Conservation (phyloP, 371 early-diverging fungal genomes). For the Circinella umbellata region DNA sequence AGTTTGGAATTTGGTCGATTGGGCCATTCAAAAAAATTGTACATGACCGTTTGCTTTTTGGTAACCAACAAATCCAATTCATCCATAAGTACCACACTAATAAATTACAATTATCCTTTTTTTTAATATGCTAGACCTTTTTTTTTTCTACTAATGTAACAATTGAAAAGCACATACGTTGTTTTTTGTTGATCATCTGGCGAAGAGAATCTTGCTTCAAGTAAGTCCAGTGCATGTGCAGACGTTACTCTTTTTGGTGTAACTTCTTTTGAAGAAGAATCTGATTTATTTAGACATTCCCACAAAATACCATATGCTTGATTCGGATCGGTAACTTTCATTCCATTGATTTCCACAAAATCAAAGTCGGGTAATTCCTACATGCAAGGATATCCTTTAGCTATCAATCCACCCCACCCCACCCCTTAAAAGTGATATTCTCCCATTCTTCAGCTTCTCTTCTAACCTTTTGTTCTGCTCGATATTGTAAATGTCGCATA, state of each 20-base stretch:
- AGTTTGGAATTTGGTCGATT: constrained; percentile 80
- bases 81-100: constrained; percentile 93
- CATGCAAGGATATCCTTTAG: neutral
- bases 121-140: neutral
- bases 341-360: constrained; percentile 95
- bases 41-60: constrained; percentile 92
- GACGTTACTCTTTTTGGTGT: constrained; percentile 59
- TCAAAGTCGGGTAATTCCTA: constrained; percentile 76
- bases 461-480: constrained; percentile 68
- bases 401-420: neutral
- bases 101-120: neutral
- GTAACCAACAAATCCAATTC: constrained; percentile 97
- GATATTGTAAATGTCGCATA: constrained; percentile 74
- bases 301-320: constrained; percentile 88
- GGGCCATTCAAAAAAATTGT: constrained; percentile 99
- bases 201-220: constrained; percentile 72
- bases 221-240: constrained; percentile 76
- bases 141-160: too few relatives aligned
- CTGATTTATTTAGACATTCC: constrained; percentile 60
- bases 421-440: too few relatives aligned
- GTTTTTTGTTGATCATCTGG: constrained; percentile 38
- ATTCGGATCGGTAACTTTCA: constrained; percentile 92
- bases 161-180: constrained; percentile 35
- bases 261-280: constrained; percentile 2
- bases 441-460: too few relatives aligned